Percentiles rank a stretch among this genome's conserved stretches.
Evolutionary conservation across 2,329 filamentous ascomycete species (phyloP).

Genomic region (Calonectria naviculata): DNA sequence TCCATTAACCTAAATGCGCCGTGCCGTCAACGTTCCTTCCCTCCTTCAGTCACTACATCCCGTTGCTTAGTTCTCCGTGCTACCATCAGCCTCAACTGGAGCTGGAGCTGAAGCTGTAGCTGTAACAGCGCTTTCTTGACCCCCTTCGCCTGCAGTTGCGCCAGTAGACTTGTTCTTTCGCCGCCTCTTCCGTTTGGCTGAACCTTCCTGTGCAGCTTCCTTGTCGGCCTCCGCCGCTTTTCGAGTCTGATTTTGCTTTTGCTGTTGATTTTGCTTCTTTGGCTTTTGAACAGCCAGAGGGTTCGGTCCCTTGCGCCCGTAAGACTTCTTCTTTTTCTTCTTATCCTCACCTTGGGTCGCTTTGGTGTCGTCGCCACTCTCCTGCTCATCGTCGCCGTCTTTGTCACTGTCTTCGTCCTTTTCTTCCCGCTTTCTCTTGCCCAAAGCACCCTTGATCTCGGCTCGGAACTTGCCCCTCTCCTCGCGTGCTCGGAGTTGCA

Average conservation of each 20-base stretch:
- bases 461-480: conserved; percentile 81
- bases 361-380: conserved; percentile 28
- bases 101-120: background rate
- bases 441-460: conserved; percentile 67
- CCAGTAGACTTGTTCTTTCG: conserved; percentile 42
- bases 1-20: conserved; percentile 25
- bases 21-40: conserved; percentile 32
- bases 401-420: conserved; percentile 46
- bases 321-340: conserved; percentile 67
- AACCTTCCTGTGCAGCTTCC: conserved; percentile 35
- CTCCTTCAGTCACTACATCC: conserved; percentile 10
- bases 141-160: conserved; percentile 25
- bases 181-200: conserved; percentile 46
- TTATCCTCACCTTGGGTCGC: conserved; percentile 39
- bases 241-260: conserved; percentile 39
- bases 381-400: conserved; percentile 30
- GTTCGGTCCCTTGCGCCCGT: conserved; percentile 76
- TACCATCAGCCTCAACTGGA: conserved; percentile 20
- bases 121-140: conserved; percentile 15
- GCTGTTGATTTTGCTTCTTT: conserved; percentile 70
- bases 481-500: conserved; percentile 71
- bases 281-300: conserved; percentile 77
- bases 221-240: conserved; percentile 47
- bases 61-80: conserved; percentile 31
- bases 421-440: conserved; percentile 64